Evolutionary conservation across 140 eudicot genomes (phyloP).

Genomic region (Ambrosia hybrid): DNA sequence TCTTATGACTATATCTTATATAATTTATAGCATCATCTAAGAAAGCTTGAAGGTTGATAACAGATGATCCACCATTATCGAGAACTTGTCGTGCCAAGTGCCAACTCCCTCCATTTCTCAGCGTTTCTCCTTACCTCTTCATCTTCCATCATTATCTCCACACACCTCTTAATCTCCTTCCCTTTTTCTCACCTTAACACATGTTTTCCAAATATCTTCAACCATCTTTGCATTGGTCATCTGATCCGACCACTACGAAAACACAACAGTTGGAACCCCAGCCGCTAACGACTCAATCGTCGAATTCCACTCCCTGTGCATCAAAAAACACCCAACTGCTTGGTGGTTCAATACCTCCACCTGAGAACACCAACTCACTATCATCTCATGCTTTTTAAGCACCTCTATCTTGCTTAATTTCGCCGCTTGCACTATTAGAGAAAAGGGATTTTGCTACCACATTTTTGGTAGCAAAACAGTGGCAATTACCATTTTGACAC

Average conservation of each 20-base stretch:
- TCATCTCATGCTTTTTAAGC: conserved; percentile 38
- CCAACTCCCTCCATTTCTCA: conserved; percentile 47
- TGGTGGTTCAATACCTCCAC: conserved; percentile 46
- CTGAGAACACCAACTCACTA: conserved; percentile 64
- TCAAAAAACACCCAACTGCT: conserved; percentile 55
- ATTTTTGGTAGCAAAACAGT: too few relatives aligned
- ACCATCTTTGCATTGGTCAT: conserved; percentile 50
- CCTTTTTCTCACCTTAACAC: conserved; percentile 36
- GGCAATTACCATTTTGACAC: too few relatives aligned
- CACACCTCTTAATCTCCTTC: conserved; percentile 49
- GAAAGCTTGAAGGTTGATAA: conserved; percentile 40
- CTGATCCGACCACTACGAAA: conserved; percentile 61
- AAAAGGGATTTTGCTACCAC: too few relatives aligned
- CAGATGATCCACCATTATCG: conserved; percentile 53
- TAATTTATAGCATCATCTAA: conserved; percentile 19
- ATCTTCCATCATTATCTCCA: conserved; percentile 44
- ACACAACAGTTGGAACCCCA: conserved; percentile 53
- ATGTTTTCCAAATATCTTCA: conserved; percentile 55
- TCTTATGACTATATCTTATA: too few relatives aligned
- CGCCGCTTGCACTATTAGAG: not conserved
- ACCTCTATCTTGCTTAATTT: conserved; percentile 23
- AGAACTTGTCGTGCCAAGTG: conserved; percentile 41
- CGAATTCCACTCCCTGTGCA: conserved; percentile 77
- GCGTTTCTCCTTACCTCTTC: conserved; percentile 43
- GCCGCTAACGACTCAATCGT: conserved; percentile 44